phyloP scores from a whole-genome alignment of 2,329 filamentous ascomycete genomes.

The Blumeria hordei region DNA sequence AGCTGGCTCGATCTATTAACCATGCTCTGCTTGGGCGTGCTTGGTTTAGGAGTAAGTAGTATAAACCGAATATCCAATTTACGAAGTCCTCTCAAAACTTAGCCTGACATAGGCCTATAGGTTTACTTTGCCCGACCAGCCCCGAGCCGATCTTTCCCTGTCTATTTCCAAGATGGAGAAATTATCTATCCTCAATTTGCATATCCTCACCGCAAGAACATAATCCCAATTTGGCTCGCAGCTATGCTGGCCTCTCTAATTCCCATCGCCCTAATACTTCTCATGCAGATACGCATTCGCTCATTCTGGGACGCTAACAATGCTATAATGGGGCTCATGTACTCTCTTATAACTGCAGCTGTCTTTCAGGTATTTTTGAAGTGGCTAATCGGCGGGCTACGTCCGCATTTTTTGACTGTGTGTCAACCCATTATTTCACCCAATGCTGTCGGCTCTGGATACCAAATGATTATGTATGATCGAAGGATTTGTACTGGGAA shows the following conservation, averaged over 20 bases:
- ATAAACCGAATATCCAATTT: too few species aligned
- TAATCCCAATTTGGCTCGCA: slow-evolving; percentile 46
- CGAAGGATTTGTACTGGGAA: slow-evolving; percentile 46
- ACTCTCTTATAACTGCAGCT: slow-evolving; percentile 44
- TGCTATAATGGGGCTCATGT: slow-evolving; percentile 41
- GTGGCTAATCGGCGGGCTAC: slow-evolving; percentile 46
- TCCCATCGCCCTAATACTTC: slow-evolving; percentile 38
- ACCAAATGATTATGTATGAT: slow-evolving; percentile 39
- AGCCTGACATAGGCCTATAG: slow-evolving; percentile 14
- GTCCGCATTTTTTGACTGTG: slow-evolving; percentile 48
- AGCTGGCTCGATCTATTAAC: slow-evolving; percentile 44
- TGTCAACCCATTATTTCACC: slow-evolving; percentile 32
- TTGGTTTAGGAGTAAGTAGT: slow-evolving; percentile 37
- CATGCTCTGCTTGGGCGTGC: slow-evolving; percentile 38
- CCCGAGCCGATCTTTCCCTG: slow-evolving; percentile 42
- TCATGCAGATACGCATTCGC: slow-evolving; percentile 42
- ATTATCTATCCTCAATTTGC: slow-evolving; percentile 47
- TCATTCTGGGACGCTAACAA: slow-evolving; percentile 52
- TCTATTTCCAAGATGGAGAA: slow-evolving; percentile 40
- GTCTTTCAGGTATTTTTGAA: slow-evolving; percentile 59
- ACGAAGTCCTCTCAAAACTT: slow-evolving; percentile 1
- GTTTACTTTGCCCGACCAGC: slow-evolving; percentile 40
- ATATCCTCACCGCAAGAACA: slow-evolving; percentile 44
- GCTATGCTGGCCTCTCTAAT: slow-evolving; percentile 39
- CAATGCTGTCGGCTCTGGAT: slow-evolving; percentile 24